phyloP scores from a whole-genome alignment of 1,139 yeast genomes.

The Kazachstania sp. region DNA sequence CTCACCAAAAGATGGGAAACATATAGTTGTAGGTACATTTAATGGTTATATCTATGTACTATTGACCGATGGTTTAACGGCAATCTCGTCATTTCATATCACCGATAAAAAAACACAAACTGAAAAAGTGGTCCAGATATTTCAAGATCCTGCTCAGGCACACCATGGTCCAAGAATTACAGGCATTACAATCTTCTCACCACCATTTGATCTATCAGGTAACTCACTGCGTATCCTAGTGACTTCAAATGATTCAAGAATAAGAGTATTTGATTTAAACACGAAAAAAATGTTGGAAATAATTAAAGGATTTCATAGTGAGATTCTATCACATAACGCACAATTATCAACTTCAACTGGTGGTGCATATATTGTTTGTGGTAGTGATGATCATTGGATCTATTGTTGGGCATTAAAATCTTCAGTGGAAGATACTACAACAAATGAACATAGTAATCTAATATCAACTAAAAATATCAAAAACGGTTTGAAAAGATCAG shows the following conservation, averaged over 20 bases:
- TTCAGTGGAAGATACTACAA: conserved; percentile 3
- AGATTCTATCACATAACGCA: conserved; percentile 65
- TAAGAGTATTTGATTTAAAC: conserved; percentile 56
- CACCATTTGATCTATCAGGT: conserved; percentile 13
- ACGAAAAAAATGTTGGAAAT: conserved; percentile 53
- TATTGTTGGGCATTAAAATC: conserved; percentile 27
- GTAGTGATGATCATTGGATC: conserved; percentile 41
- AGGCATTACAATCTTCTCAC: conserved; percentile 36
- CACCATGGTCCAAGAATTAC: conserved; percentile 43
- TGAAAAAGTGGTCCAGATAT: conserved; percentile 1
- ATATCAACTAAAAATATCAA: neutral
- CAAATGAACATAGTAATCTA: neutral
- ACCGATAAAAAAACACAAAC: conserved; percentile 29
- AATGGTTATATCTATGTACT: conserved; percentile 60
- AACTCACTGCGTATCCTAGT: conserved; percentile 36
- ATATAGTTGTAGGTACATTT: conserved; percentile 71
- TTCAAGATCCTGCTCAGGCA: conserved; percentile 9
- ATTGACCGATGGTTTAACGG: conserved; percentile 57
- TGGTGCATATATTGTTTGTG: conserved; percentile 32
- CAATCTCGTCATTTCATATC: conserved; percentile 48
- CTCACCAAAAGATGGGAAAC: conserved; percentile 40
- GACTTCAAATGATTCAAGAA: conserved; percentile 74
- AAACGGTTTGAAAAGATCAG: conserved; percentile 40
- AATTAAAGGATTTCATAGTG: conserved; percentile 66
- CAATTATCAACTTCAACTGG: conserved; percentile 14